Conservation (phyloP, 306 rosid genomes). For the Pyrus betulifolia region DNA sequence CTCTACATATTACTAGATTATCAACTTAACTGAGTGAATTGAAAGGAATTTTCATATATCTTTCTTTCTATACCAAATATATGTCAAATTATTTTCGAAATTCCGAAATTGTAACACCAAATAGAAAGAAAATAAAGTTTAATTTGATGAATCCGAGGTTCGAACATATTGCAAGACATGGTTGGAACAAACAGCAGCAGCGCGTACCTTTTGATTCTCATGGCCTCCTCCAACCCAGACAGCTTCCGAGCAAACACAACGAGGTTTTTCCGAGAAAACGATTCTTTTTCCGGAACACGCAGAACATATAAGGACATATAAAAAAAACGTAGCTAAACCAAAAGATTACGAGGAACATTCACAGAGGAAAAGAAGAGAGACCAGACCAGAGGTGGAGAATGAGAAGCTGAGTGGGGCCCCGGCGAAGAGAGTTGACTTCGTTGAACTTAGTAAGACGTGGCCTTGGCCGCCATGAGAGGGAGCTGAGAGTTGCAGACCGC, state of each 20-base stretch:
- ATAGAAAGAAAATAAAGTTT: background rate
- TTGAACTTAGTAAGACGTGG: conserved; percentile 16
- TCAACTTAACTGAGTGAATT: background rate
- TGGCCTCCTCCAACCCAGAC: conserved; percentile 75
- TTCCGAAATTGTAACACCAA: background rate
- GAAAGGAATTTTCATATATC: background rate
- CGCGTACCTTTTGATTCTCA: conserved; percentile 58
- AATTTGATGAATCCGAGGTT: background rate
- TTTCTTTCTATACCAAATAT: background rate
- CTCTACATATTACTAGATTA: conserved; percentile 38
- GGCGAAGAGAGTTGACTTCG: conserved; percentile 22
- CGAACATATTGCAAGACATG: background rate
- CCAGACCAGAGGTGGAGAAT: conserved; percentile 20
- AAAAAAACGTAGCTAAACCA: background rate
- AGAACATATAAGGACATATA: background rate
- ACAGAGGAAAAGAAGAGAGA: background rate
- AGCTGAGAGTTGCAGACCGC: conserved; percentile 37
- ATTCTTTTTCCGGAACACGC: conserved; percentile 27
- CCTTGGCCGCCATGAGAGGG: conserved; percentile 42
- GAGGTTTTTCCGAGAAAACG: conserved; percentile 27
- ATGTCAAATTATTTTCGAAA: background rate
- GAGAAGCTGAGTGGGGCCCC: conserved; percentile 28
- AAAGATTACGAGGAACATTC: background rate
- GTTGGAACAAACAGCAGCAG: background rate
- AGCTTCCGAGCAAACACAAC: conserved; percentile 45